phyloP scores from a whole-genome alignment of 73 alveolate species.

The Tetrahymena elliotti region DNA sequence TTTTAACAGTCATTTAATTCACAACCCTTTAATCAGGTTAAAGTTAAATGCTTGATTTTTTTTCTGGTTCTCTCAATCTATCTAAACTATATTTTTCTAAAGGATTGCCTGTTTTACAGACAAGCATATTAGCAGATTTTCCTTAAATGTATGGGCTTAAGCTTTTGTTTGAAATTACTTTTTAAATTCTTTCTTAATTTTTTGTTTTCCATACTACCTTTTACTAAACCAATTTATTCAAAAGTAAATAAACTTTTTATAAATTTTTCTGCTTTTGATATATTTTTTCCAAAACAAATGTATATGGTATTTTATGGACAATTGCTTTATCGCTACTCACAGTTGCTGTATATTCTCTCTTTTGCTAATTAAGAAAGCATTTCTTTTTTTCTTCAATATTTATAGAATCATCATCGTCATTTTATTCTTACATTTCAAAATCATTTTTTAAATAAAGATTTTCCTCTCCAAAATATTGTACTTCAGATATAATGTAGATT shows the following conservation, averaged over 20 bases:
- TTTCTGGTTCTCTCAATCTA: neutral
- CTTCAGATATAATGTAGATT: neutral
- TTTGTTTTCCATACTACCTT: neutral
- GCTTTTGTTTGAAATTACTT: neutral
- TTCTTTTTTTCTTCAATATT: neutral
- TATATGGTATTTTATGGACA: neutral
- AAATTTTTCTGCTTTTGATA: neutral
- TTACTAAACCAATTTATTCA: neutral
- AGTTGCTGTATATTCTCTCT: neutral
- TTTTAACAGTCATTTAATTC: neutral
- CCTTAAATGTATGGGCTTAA: neutral
- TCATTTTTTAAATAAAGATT: neutral
- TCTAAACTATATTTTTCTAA: neutral
- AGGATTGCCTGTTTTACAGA: neutral
- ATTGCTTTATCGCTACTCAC: neutral
- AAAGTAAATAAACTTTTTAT: neutral
- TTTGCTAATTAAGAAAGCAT: neutral
- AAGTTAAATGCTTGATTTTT: neutral
- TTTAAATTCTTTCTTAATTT: neutral
- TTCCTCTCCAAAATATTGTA: neutral
- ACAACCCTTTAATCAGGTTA: neutral
- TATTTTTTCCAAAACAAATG: neutral
- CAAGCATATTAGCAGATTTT: neutral
- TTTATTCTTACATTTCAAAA: neutral
- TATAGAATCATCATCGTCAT: neutral